Base-by-base conservation (phyloP, 108 stramenopile species). In the Pseudonitzschia pungens region DNA sequence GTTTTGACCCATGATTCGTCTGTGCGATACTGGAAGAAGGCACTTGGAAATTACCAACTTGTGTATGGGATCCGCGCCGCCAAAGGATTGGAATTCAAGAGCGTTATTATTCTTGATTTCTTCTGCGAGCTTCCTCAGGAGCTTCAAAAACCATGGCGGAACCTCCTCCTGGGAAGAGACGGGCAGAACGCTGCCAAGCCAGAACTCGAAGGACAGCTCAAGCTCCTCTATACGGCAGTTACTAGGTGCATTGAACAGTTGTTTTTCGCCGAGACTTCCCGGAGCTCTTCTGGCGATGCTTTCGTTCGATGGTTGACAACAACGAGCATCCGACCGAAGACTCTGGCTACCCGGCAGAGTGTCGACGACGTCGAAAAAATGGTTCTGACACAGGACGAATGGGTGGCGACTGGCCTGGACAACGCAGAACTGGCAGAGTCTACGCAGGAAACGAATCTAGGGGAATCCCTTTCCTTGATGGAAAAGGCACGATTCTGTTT, bases 11-110 rank as follows among this genome's bases (percentile, higher is more conserved):
- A 83, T 28, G 82, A 84, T 58, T 68, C 68, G n/a, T 53, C 56
- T 10, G 69, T 54, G 24, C 52, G 40, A 22, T 32, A 69, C 21
- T 29, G 69, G 42, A 59, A 29, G 53, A 22, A 43, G 42, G 52
- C 16, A 73, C 59, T 70, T 44, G 59, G 78, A 36, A 59, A 57
- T 16, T 29, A 77, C 20, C 28, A 42, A 41, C 59, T 81, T 36
- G 80, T 85, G 1, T 80, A 65, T 36, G 79, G 80, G 4, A 85
- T 88, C 58, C 67, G 80, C 6, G 80, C 81, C 54, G 59, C 82
- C 8, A 84, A 87, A 58, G 86, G 86, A 9, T 53, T 87, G 52
- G 84, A 88, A 66, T 88, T 85, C 56, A 69, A 72, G 59, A 73
- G 40, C 65, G 84, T 88, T 16, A 81, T 88, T 12, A 52, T 88